Base-by-base conservation (phyloP, 2,329 filamentous ascomycete genomes). In the Metarhizium robertsii region DNA sequence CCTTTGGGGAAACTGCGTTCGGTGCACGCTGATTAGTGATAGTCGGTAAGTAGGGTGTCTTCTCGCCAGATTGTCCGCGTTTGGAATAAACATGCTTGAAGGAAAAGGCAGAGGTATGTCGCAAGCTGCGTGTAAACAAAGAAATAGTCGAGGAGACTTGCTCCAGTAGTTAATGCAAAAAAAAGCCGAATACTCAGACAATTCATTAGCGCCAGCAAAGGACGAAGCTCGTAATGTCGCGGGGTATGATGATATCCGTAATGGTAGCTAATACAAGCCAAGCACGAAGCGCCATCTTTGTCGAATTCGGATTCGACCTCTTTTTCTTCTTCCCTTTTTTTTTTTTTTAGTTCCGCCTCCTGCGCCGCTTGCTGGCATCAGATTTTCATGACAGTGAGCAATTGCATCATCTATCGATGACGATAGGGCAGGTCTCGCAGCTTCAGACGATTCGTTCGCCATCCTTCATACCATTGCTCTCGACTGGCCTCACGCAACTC, bases 401-500 rank as follows among this genome's bases (percentile, higher is more conserved):
- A 29, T 20, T 20, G 47, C 45, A 42, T 4, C 10, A 5, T 57
- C 63, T 66, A 74, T 65, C 69, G 64, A 50, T 65, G 67, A 57
- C 67, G 68, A 59, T 67, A 66, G 18, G 69, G 64, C n/a, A 71
- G 65, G 56, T 79, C 73, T 55, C 76, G 74, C 59, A 77, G 73
- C 71, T 84, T 84, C 61, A 86, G 78, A 55, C 82, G 76, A 71
- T 76, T 85, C 8, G 83, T 96, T 72, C 94, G 85, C 94, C 92
- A 97, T 64, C 88, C 86, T 71, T 97, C 92, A 65, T 97, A 97
- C 90, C 91, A 96, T 64, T 91, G 82, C 67, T 95, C 91, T 55
- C 90, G 83, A 69, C 90, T 95, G 53, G 90, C 88, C 70, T 96
- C 90, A 58, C 92, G 87, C 58, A 99, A 78, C 68, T 99, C 94